These are phyloP conservation scores for Magnusiomyces suaveolens DNA, from an alignment of 1,139 yeast genomes.

Conservation along the genomic window DNA sequence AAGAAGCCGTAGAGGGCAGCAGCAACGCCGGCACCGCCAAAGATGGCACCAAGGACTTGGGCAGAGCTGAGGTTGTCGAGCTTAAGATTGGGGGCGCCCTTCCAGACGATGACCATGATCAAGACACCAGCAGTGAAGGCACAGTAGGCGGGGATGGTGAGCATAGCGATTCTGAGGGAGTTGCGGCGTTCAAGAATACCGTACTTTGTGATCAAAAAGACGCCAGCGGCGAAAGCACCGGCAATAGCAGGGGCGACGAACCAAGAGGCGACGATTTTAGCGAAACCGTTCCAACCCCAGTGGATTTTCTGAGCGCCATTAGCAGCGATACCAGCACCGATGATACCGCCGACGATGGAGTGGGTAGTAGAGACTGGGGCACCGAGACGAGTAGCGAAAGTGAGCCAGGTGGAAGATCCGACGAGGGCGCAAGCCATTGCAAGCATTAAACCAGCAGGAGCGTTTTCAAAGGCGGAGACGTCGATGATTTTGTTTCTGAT, in stretches of 20 bases:
- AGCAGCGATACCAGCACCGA: constrained; percentile 70
- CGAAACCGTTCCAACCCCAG: constrained; percentile 73
- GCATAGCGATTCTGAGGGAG: constrained; percentile 46
- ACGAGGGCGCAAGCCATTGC: constrained; percentile 68
- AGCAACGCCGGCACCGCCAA: constrained; percentile 57
- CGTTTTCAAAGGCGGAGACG: constrained; percentile 39
- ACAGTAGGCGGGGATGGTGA: constrained; percentile 52
- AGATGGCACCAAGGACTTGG: constrained; percentile 46
- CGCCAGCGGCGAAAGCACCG: constrained; percentile 50
- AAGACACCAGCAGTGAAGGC: constrained; percentile 52
- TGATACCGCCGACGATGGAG: constrained; percentile 67
- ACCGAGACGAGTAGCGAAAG: constrained; percentile 56
- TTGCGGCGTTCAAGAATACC: constrained; percentile 51
- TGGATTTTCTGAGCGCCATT: constrained; percentile 45
- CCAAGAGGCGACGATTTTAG: constrained; percentile 73
- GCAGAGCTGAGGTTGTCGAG: constrained; percentile 44
- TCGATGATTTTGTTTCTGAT: constrained; percentile 55
- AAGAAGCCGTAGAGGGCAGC: constrained; percentile 42
- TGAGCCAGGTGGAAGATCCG: constrained; percentile 67
- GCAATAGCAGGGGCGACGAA: constrained; percentile 70
- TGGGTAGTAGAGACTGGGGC: constrained; percentile 77
- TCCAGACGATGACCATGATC: constrained; percentile 55
- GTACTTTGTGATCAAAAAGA: constrained; percentile 52
- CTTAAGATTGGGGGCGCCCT: constrained; percentile 60
- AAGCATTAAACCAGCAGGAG: constrained; percentile 64